phyloP scores from a whole-genome alignment of 768 basidiomycete genomes.

The Suillus fuscotomentosus region DNA sequence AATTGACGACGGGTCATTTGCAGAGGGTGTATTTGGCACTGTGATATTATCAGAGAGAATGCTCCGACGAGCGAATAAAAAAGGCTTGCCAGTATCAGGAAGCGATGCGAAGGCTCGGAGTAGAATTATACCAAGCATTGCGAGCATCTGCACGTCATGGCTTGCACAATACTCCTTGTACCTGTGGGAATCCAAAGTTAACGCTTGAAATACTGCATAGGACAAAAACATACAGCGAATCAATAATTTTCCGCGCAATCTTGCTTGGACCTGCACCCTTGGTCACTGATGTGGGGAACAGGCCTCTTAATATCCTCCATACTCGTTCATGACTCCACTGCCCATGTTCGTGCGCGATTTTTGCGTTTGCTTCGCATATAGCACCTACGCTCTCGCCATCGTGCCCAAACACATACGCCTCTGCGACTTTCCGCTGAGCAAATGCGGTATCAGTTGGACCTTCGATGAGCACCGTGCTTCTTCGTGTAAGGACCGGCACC shows the following conservation, averaged over 20 bases:
- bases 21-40: conserved; percentile 14
- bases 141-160: conserved; percentile 80
- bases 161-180: conserved; percentile 40
- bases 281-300: conserved; percentile 37
- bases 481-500: conserved; percentile 34
- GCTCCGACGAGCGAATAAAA: background rate
- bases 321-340: conserved; percentile 71
- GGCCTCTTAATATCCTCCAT: conserved; percentile 53
- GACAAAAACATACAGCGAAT: conserved; percentile 44
- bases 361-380: conserved; percentile 60
- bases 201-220: background rate
- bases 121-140: conserved; percentile 70
- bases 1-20: conserved; percentile 15
- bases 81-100: conserved; percentile 15
- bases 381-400: conserved; percentile 38
- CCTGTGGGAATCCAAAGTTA: conserved; percentile 26
- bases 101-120: conserved; percentile 41
- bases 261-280: conserved; percentile 28
- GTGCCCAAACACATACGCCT: conserved; percentile 52
- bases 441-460: conserved; percentile 47
- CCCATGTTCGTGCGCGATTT: conserved; percentile 54
- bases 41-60: conserved; percentile 4
- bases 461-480: conserved; percentile 61
- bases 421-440: conserved; percentile 54
- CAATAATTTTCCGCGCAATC: conserved; percentile 38